A percentile compares a stretch with the other conserved stretches of the same genome.
Conservation (phyloP, 73 alveolate genomes). For the Urostyla sp. region DNA sequence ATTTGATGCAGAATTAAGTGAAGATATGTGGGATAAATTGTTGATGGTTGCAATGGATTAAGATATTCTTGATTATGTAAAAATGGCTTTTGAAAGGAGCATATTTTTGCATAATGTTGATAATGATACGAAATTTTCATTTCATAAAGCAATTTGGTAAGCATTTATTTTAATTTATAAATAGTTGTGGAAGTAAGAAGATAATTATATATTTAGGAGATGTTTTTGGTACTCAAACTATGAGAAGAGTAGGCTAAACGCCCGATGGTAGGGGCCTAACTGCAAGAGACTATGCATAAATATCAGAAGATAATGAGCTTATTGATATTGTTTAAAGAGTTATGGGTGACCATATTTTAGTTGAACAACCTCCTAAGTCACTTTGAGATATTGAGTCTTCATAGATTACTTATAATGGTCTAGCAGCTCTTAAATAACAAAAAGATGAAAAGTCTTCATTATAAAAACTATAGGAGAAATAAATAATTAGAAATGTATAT, state of each 20-base stretch:
- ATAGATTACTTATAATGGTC: background rate
- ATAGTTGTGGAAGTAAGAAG: constrained; percentile 36
- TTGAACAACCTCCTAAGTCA: constrained; percentile 4
- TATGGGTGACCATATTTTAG: constrained; percentile 52
- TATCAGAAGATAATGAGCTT: constrained; percentile 47
- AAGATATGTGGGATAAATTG: constrained; percentile 50
- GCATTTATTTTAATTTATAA: background rate
- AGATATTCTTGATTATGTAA: constrained; percentile 32
- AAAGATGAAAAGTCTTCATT: background rate
- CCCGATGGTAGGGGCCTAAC: constrained; percentile 50
- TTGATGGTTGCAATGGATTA: constrained; percentile 46
- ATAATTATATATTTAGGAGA: constrained; percentile 58
- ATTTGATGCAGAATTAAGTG: constrained; percentile 6
- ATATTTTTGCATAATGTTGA: constrained; percentile 59
- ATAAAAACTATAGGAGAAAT: constrained; percentile 3
- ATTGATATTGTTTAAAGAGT: constrained; percentile 12
- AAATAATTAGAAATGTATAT: background rate
- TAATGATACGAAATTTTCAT: constrained; percentile 61
- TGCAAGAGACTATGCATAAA: constrained; percentile 59
- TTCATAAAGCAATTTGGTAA: constrained; percentile 58
- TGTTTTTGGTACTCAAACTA: constrained; percentile 37
- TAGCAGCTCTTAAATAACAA: background rate
- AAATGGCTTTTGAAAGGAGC: constrained; percentile 60
- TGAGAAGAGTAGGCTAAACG: constrained; percentile 52
- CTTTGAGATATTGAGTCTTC: constrained; percentile 11